Base-by-base conservation (phyloP, 2,329 filamentous ascomycete genomes). In the Diaporthe citrichinensis region DNA sequence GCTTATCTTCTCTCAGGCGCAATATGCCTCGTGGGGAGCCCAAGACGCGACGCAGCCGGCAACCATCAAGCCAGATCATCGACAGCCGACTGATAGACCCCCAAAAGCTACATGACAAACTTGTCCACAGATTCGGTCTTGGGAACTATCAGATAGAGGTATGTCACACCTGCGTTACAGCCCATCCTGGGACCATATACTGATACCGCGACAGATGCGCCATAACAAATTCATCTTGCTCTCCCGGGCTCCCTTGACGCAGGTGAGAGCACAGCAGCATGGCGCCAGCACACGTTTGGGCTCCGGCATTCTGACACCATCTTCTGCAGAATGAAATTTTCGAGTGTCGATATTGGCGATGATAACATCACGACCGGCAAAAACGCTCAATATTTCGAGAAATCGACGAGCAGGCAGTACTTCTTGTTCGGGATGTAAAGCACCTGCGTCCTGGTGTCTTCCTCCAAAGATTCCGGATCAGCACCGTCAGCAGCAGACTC, bases 71-170 rank as follows among this genome's bases (percentile, higher is more conserved):
- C 34, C 72, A 73, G 51, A 68, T 73, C 59, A 73, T 73, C 72
- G 72, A 73, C 61, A 68, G 39, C 72, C 72, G 49, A 49, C 28
- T 68, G 41, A 68, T 73, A 53, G 72, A 73, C 25, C 59, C 46
- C 49, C 65, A 73, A 31, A 73, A 46, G 25, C 72, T 73, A 15
- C 61, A 65, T 17, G 49, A 73, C 39, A 73, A 73, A 57, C 39
- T 73, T 12, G 34, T 55, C 8, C 28, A 58, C 25, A 68, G 61
- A 28, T 36, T 73, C 20, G 72, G 72, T n/a, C 51, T 68, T 25
- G 72, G 72, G 8, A 73, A 55, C 51, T 73, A 68, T 39, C 59
- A 73, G 31, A 65, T 73, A 57, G 72, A 68, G 61, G 72, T 73
- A 28, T 25, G 72, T 73, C 34, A 34, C 36, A 20, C 4, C 17